These are phyloP conservation scores for Zygosaccharomyces sapae DNA, from an alignment of 1,139 yeast species.

Conservation along the genomic window DNA sequence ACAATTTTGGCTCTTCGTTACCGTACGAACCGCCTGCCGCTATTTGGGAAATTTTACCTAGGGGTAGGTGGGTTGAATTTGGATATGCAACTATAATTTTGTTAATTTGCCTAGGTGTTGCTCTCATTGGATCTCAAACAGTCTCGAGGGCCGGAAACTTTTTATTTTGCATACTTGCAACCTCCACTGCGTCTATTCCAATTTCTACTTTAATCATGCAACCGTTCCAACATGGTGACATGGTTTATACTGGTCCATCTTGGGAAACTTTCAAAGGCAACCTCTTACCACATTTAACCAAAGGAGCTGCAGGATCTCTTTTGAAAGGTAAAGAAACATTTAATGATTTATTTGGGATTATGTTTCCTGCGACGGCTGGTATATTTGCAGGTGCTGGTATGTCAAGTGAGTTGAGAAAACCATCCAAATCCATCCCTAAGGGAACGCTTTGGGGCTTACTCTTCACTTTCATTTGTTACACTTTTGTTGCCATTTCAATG, in stretches of 20 bases:
- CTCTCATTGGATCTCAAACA: slow-evolving; percentile 75
- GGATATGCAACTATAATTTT: slow-evolving; percentile 63
- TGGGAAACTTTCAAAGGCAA: slow-evolving; percentile 63
- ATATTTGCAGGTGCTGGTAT: slow-evolving; percentile 98
- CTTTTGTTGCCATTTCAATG: slow-evolving; percentile 70
- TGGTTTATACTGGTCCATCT: slow-evolving; percentile 67
- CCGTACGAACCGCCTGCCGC: slow-evolving; percentile 46
- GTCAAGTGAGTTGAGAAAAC: slow-evolving; percentile 87
- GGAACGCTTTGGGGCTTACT: slow-evolving; percentile 83
- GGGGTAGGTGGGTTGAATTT: slow-evolving; percentile 53
- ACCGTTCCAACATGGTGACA: slow-evolving; percentile 47
- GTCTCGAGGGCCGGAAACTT: slow-evolving; percentile 82
- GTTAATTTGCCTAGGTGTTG: slow-evolving; percentile 68
- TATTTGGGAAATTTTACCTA: slow-evolving; percentile 50
- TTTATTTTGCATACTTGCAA: slow-evolving; percentile 61
- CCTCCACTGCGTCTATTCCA: slow-evolving; percentile 81
- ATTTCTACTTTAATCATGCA: slow-evolving; percentile 61
- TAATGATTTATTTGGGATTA: slow-evolving; percentile 82
- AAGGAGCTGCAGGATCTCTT: slow-evolving; percentile 89
- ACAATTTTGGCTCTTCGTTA: slow-evolving; percentile 47
- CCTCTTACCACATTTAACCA: slow-evolving; percentile 72
- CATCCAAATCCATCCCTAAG: slow-evolving; percentile 81
- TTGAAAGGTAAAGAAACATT: slow-evolving; percentile 65
- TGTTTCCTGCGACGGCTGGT: slow-evolving; percentile 98
- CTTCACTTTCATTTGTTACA: slow-evolving; percentile 69